Base-by-base conservation (phyloP, 2,329 filamentous ascomycete species). In the Proliferodiscus dingleyae region DNA sequence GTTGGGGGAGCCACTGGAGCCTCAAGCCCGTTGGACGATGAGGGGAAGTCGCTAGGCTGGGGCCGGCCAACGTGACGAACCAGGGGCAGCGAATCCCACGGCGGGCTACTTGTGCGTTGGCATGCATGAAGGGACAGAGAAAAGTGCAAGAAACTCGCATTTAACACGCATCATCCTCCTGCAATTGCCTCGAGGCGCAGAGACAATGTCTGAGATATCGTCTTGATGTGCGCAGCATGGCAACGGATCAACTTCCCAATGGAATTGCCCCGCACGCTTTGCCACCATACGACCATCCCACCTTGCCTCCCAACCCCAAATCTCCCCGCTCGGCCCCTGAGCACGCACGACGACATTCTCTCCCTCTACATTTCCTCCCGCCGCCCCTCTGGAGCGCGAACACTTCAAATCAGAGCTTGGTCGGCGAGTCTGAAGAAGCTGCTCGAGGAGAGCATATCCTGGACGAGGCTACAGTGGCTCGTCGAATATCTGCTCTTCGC, bases 401-500 rank as follows among this genome's bases (percentile, higher is more conserved):
- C 44, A 57, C 59, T 5, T 63, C 61, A 10, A 57, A 48, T 44
- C 54, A 58, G 2, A 59, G 61, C 47, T 47, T 64, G n/a, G 46
- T 49, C 2, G 57, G 60, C n/a, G 59, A 63, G 44, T 61, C 61
- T 2, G 61, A 61, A 48, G 59, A 60, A 49, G 59, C 61, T 30
- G 61, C 61, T 26, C 54, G 53, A 4, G 61, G 61, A 21, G 61
- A 63, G 47, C 60, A 62, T 45, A 62, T 62, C 42, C 47, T 82
- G 42, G 75, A 80, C 63, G 71, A 77, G 63, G 71, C 69, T 50
- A 78, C 74, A 3, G 71, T 74, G 41, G 71, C 77, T 37, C 68
- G 78, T 57, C 73, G 76, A 51, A 81, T 77, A n/a, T 75, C 74
- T 15, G 77, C 78, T 37, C 66, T 83, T 41, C 75, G 78, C 44